Evolutionary conservation across 768 basidiomycete species (phyloP).

Genomic region (Macrolepiota dolichaula): DNA sequence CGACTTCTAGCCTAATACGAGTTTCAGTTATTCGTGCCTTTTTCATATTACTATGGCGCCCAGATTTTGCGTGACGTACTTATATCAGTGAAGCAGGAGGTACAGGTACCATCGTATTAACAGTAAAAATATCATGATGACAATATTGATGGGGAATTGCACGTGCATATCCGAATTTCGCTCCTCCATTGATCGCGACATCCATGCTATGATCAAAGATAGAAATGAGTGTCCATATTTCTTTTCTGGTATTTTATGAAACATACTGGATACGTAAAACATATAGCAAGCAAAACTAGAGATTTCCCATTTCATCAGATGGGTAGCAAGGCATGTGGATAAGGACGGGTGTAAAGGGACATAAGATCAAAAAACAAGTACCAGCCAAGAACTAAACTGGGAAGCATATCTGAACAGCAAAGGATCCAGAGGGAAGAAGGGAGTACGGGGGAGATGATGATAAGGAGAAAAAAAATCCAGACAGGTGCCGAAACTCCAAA

Average conservation of each 20-base stretch:
- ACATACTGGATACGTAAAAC: background rate
- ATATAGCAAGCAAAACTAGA: background rate
- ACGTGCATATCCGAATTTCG: too few relatives aligned
- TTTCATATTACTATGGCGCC: background rate
- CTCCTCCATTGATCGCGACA: too few relatives aligned
- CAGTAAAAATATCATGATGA: too few relatives aligned
- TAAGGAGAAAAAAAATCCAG: slow-evolving; percentile 2
- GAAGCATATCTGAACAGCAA: background rate
- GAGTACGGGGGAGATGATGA: too few relatives aligned
- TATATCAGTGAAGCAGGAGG: too few relatives aligned
- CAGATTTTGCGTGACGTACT: too few relatives aligned
- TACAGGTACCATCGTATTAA: too few relatives aligned
- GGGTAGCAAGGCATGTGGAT: background rate
- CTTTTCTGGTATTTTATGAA: background rate
- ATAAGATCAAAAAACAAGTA: background rate
- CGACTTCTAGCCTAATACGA: background rate
- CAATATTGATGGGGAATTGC: too few relatives aligned
- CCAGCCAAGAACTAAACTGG: background rate
- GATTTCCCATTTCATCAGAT: background rate
- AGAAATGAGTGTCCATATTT: background rate
- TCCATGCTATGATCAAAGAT: too few relatives aligned
- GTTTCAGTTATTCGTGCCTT: too few relatives aligned
- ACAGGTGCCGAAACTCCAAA: background rate
- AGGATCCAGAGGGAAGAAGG: background rate
- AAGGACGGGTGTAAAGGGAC: background rate